Base-by-base conservation (phyloP, 768 basidiomycete species). In the Mycena pura region DNA sequence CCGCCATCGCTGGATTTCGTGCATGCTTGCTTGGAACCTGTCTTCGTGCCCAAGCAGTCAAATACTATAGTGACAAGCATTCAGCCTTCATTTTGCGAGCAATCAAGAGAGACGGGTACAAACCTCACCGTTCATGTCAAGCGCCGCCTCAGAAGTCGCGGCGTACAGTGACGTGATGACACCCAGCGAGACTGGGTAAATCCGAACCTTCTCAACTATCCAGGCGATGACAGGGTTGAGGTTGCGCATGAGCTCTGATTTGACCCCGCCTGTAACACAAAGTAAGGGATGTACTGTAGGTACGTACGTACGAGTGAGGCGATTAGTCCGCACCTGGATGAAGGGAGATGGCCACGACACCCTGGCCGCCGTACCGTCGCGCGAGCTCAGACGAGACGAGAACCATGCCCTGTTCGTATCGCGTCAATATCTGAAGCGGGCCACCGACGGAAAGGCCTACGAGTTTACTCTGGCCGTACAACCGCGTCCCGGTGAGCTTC, bases 401-500 rank as follows among this genome's bases (percentile, higher is more conserved):
- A 10, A 76, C 60, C 55, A 70, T 69, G 4, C 70, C 75, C 72
- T 75, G 32, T 25, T n/a, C 27, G 27, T 10, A 6, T 40, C 22
- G 29, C 14, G 14, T 46, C 22, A 53, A 57, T 22, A 27, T 36
- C n/a, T 5, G 13, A 17, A 27, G 25, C n/a, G 9, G 45, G 13
- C 25, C 21, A n/a, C 32, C 13, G 24, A n/a, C n/a, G 22, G n/a
- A 48, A 3, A 22, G 6, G 39, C 67, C 24, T 63, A 80, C 82
- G 19, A 79, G 73, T 74, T 84, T 85, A 38, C 73, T 76, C 47
- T 77, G 72, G n/a, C 46, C 64, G 38, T 76, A 73, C 31, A 74
- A 66, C 7, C 46, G 27, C 4, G 46, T 6, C n/a, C 60, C 60
- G 8, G 55, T 56, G n/a, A 53, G 48, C 54, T 63, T 66, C 25